A percentile compares a stretch with the other conserved stretches of the same genome.
Conservation (phyloP, 192 early-diverging fungal species). For the Coemansia sp. region DNA sequence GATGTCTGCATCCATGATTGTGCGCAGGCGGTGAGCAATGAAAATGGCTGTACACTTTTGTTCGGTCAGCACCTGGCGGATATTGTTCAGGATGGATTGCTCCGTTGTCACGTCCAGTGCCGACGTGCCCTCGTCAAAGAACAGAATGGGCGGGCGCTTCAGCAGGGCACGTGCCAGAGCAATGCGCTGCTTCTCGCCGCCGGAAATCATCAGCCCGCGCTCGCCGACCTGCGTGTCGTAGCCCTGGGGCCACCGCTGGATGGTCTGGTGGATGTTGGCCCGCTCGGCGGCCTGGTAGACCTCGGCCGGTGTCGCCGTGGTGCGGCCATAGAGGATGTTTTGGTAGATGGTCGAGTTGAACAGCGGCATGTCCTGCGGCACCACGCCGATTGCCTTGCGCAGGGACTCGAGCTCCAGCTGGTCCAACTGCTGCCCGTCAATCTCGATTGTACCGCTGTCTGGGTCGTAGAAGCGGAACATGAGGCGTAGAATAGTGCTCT, state of each 20-base stretch:
- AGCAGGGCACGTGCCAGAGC: conserved; percentile 47
- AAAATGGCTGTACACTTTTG: conserved; percentile 78
- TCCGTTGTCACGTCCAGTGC: conserved; percentile 60
- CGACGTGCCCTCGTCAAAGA: conserved; percentile 62
- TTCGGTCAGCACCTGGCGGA: conserved; percentile 65
- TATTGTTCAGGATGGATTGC: conserved; percentile 75
- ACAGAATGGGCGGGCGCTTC: conserved; percentile 52
- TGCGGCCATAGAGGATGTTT: conserved; percentile 88
- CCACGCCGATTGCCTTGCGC: conserved; percentile 74
- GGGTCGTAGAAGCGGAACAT: conserved; percentile 96
- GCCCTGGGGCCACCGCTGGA: conserved; percentile 52
- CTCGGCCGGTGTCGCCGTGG: conserved; percentile 57
- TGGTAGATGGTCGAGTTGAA: conserved; percentile 91
- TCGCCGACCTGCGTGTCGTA: conserved; percentile 69
- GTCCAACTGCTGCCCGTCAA: conserved; percentile 83
- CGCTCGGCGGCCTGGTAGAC: conserved; percentile 52
- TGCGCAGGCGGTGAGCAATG: conserved; percentile 89
- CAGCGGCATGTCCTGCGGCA: conserved; percentile 85
- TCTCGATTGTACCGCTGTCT: conserved; percentile 63
- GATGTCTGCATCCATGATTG: conserved; percentile 83
- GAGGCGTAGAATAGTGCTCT: conserved; percentile 76
- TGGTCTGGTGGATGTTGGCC: conserved; percentile 59
- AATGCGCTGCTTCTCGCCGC: conserved; percentile 66
- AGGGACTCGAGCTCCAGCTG: conserved; percentile 74
- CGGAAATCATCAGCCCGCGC: conserved; percentile 64